These are phyloP conservation scores for Mycena floridula DNA, from an alignment of 768 basidiomycete species.

Conservation along the genomic window DNA sequence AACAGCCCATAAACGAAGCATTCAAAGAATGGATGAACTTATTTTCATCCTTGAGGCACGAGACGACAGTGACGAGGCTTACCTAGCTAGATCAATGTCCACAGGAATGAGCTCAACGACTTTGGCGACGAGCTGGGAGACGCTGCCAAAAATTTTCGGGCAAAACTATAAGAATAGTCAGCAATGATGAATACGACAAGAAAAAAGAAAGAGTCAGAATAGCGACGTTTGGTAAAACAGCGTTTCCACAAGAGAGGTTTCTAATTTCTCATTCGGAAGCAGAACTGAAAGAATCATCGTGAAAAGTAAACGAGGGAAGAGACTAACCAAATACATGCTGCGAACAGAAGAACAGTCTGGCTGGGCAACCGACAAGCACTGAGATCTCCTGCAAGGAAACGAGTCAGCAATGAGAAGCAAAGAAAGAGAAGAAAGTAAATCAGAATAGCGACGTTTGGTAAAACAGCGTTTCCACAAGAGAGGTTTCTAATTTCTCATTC, in stretches of 20 bases:
- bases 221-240: background rate
- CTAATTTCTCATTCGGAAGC: background rate
- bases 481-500: background rate
- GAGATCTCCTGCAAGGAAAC: too few species aligned
- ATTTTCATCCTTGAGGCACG: too few species aligned
- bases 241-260: background rate
- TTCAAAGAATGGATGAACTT: too few species aligned
- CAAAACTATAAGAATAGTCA: conserved; percentile 18
- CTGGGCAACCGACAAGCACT: too few species aligned
- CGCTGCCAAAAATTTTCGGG: too few species aligned
- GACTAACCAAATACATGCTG: too few species aligned
- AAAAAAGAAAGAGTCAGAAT: conserved; percentile 1
- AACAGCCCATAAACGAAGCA: too few species aligned
- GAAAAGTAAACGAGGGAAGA: conserved; percentile 20
- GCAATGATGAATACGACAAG: conserved; percentile 3
- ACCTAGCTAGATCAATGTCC: too few species aligned
- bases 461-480: background rate
- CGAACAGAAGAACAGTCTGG: too few species aligned
- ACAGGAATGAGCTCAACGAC: too few species aligned
- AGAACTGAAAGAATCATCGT: conserved; percentile 1
- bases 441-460: background rate
- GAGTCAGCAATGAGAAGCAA: conserved; percentile 4
- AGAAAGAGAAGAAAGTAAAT: conserved; percentile 4
- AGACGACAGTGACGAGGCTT: too few species aligned
- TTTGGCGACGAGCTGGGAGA: too few species aligned